A percentile compares a stretch with the other conserved stretches of the same genome.
phyloP scores from a whole-genome alignment of 1,284 basidiomycete genomes.

The Wolfiporia cocos region DNA sequence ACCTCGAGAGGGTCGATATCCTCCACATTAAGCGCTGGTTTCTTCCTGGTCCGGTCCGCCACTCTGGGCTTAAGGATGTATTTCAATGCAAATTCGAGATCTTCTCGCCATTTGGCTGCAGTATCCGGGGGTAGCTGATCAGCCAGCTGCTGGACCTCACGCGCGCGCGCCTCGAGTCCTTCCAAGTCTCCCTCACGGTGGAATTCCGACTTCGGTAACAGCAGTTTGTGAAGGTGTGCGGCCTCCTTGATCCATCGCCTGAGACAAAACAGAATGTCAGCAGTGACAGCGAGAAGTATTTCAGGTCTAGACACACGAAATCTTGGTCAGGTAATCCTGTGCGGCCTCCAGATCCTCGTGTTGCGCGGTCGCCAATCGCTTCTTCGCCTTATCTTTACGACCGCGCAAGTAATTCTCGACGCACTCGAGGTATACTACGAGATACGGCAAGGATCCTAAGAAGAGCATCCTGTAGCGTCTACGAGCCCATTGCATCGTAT shows the following conservation, averaged over 20 bases:
- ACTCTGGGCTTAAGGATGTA: too few species aligned
- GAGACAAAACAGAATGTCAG: background rate
- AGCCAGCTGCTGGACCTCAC: constrained; percentile 12
- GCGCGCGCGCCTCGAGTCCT: constrained; percentile 11
- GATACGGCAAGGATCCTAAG: constrained; percentile 43
- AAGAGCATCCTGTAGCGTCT: constrained; percentile 36
- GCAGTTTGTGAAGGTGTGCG: constrained; percentile 9
- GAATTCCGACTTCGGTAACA: constrained; percentile 14
- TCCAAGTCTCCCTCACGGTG: constrained; percentile 16
- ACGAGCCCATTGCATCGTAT: background rate
- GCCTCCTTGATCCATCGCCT: constrained; percentile 14
- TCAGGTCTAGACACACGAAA: constrained; percentile 12
- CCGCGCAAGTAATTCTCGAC: constrained; percentile 22
- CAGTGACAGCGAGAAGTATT: background rate
- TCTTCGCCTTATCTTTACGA: constrained; percentile 31
- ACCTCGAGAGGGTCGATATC: too few species aligned
- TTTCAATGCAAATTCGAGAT: constrained; percentile 19
- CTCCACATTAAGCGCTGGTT: too few species aligned
- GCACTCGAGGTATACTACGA: constrained; percentile 39
- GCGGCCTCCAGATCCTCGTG: constrained; percentile 31
- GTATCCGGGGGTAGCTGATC: constrained; percentile 10
- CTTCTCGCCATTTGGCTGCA: constrained; percentile 12
- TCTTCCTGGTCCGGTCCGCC: too few species aligned
- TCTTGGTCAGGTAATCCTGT: constrained; percentile 22
- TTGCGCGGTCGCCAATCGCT: constrained; percentile 22